Evolutionary conservation across 352 stramenopile genomes (phyloP), one percentile per base, ranked within the genome.

Genomic region (Saprolegnia diclina): DNA sequence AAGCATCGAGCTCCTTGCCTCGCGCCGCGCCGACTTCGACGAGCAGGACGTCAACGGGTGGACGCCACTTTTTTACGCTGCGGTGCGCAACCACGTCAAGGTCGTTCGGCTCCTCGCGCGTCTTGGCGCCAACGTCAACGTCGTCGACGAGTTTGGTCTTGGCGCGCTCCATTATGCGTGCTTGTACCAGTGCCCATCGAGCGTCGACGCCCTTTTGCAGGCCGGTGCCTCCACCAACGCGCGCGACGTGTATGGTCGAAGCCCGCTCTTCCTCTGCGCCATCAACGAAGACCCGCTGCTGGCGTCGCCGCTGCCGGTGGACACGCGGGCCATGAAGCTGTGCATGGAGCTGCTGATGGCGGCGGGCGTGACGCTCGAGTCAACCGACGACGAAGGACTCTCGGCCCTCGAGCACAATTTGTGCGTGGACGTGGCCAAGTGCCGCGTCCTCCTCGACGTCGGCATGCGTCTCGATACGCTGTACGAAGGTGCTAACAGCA

Each of bases 251-350:
- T 29, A 35, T 19, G 53, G 53, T n/a, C 22, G 53, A 7, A 40
- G 19, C 5, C 53, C 53, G 53, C 53, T 61, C 22, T 61, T 61
- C 29, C 53, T 61, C 9, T 61, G 53, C 22, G 53, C 53, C 19
- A 61, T 61, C 32, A 21, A 61, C 53, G 53, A 61, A 61, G 53
- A 61, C 32, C 53, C 53, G 14, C 21, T 61, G 7, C 16, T 61
- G 1, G 19, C 21, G 19, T 18, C 29, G 16, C 53, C 53, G 19
- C 21, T 61, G 14, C 53, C 19, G 0, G 21, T 61, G 13, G 53
- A 61, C 53, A 5, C 13, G 9, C 53, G 53, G 7, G 53, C 53
- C 14, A 19, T 29, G 7, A 29, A 21, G 29, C 53, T 61, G 11
- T 61, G 53, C 53, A 35, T 61, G 19, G 14, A 18, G 19, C 53